Evolutionary conservation across 495 filamentous ascomycete species (phyloP).

Genomic region (Glarea lozoyensis): DNA sequence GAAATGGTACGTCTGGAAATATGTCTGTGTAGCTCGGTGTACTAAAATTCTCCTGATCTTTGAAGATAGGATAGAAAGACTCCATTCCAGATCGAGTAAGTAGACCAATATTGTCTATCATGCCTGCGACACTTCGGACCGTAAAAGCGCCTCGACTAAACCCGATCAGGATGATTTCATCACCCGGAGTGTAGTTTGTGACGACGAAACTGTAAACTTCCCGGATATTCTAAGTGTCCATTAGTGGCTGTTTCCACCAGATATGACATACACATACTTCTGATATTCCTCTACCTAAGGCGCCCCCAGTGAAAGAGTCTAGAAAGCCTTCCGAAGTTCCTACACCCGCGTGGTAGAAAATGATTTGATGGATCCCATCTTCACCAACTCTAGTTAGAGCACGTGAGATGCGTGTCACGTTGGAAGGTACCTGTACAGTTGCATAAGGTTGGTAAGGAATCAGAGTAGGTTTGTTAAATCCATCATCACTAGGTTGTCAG

Average conservation of each 20-base stretch:
- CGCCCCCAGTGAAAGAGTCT: constrained; percentile 15
- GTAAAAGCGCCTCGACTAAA: constrained; percentile 72
- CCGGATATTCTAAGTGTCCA: constrained; percentile 47
- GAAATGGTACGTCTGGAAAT: constrained; percentile 15
- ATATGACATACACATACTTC: constrained; percentile 20
- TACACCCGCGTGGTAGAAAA: constrained; percentile 45
- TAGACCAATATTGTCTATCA: constrained; percentile 44
- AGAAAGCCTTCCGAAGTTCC: constrained; percentile 22
- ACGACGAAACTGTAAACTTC: constrained; percentile 60
- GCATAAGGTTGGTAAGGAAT: constrained; percentile 19
- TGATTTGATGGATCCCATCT: constrained; percentile 31
- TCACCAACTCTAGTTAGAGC: constrained; percentile 24
- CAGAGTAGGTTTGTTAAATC: constrained; percentile 15
- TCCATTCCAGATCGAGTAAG: constrained; percentile 56
- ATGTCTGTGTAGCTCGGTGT: constrained; percentile 16
- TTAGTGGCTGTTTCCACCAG: neutral
- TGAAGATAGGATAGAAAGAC: constrained; percentile 55
- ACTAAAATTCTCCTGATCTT: constrained; percentile 48
- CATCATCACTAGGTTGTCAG: constrained; percentile 13
- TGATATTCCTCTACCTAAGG: constrained; percentile 18
- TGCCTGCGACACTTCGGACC: constrained; percentile 44
- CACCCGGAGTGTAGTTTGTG: constrained; percentile 57
- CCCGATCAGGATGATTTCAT: constrained; percentile 64
- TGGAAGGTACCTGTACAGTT: constrained; percentile 21
- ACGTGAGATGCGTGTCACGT: constrained; percentile 42